Base-by-base conservation (phyloP, 2,329 filamentous ascomycete species). In the Monilinia fructicola region DNA sequence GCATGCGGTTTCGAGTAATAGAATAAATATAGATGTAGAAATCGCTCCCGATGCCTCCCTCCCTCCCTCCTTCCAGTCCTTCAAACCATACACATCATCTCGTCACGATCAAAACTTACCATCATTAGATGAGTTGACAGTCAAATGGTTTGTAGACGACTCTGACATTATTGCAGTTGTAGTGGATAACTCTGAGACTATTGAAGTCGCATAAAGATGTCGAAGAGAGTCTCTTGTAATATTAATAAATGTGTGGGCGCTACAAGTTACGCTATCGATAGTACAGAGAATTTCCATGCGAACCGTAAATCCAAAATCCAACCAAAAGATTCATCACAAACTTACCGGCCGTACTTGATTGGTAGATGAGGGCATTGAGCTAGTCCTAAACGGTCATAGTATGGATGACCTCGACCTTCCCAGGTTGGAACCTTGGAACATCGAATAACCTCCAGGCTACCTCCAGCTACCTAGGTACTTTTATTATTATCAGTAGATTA, bases 301-400 rank as follows among this genome's bases (percentile, higher is more conserved):
- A 14, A 40, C 61, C 52, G 11, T 6, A 44, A 35, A 35, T 35
- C 21, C 18, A 35, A 28, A 28, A 38, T 46, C 53, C 31, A 60
- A 60, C 44, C 21, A 55, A 56, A 40, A 42, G 31, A 58, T 42
- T 64, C 42, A 55, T 16, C 14, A 44, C 14, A 48, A 74, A 16
- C 60, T 44, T 65, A 65, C 31, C 9, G 31, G 9, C 31, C 31
- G 6, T 35, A 35, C 31, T 35, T 35, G 31, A 35, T 35, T 35
- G 31, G 31, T 6, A 7, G 1, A 35, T 5, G 31, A 35, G 5
- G 6, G 4, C 6, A 35, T 35, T 5, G 9, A 5, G 31, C 31
- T 35, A 35, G 31, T 35, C 31, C 31, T 35, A 7, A 35, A 35
- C 9, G 9, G 31, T 35, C 1, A 35, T 35, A 35, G 31, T 35